These are phyloP conservation scores for Aspergillus unguis DNA, from an alignment of 2,329 filamentous ascomycete genomes.

Conservation along the genomic window DNA sequence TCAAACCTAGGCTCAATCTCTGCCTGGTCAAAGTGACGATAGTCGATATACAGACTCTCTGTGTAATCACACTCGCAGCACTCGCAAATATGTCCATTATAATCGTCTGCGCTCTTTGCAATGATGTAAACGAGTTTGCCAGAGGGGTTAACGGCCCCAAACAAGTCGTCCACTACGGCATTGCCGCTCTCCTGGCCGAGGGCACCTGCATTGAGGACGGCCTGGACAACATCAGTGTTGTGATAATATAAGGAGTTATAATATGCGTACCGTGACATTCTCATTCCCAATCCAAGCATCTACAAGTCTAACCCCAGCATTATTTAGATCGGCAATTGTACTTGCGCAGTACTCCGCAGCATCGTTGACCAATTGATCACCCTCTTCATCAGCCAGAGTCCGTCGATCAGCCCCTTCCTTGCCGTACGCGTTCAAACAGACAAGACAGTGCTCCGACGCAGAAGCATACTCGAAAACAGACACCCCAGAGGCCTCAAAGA, in stretches of 20 bases:
- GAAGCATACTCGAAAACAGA: background rate
- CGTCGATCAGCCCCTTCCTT: slow-evolving; percentile 72
- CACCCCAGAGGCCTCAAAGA: background rate
- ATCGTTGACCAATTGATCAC: slow-evolving; percentile 78
- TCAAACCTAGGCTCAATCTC: background rate
- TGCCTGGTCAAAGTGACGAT: background rate
- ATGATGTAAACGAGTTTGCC: slow-evolving; percentile 79
- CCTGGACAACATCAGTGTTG: slow-evolving; percentile 56
- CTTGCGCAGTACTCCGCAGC: slow-evolving; percentile 71
- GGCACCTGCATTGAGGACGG: background rate
- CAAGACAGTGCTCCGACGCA: slow-evolving; percentile 53
- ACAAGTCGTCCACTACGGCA: slow-evolving; percentile 75
- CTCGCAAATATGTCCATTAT: slow-evolving; percentile 46
- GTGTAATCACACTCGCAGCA: background rate
- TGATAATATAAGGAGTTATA: slow-evolving; percentile 26
- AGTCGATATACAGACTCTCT: background rate
- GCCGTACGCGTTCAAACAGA: slow-evolving; percentile 79
- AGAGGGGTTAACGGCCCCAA: slow-evolving; percentile 72
- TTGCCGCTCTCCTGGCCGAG: slow-evolving; percentile 83
- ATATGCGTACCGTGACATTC: slow-evolving; percentile 80
- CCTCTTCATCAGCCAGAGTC: slow-evolving; percentile 66
- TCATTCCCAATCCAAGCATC: slow-evolving; percentile 63
- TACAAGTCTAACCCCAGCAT: slow-evolving; percentile 63
- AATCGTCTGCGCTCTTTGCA: slow-evolving; percentile 64
- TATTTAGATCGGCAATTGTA: slow-evolving; percentile 83